These are phyloP conservation scores for Adansonia digitata DNA, from an alignment of 345 rosid genomes.

Conservation along the genomic window DNA sequence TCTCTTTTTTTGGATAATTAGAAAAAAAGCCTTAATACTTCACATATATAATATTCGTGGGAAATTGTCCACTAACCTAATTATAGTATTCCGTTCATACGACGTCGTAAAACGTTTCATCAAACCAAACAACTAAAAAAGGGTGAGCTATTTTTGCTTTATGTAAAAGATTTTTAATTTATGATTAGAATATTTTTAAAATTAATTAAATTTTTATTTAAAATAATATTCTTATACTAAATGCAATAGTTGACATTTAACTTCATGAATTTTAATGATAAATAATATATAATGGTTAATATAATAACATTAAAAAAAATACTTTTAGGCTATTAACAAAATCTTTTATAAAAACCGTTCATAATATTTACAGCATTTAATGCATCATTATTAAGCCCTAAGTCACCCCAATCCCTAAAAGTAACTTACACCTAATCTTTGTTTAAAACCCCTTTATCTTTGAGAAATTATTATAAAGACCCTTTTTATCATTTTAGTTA, in stretches of 20 bases:
- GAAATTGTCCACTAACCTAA: not conserved
- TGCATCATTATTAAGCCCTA: conserved; percentile 21
- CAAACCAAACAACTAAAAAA: conserved; percentile 10
- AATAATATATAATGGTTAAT: too few species aligned
- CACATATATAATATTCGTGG: not conserved
- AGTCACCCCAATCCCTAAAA: not conserved
- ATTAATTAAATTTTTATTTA: too few species aligned
- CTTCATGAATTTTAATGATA: too few species aligned
- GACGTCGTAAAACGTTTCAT: not conserved
- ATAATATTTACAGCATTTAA: conserved; percentile 23
- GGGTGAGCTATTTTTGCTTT: conserved; percentile 25
- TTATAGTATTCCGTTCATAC: not conserved
- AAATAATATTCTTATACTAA: too few species aligned
- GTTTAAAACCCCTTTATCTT: not conserved
- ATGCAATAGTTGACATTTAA: too few species aligned
- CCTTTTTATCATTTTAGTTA: not conserved
- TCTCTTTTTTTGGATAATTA: too few species aligned
- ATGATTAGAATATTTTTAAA: too few species aligned
- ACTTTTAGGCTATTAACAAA: too few species aligned
- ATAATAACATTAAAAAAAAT: too few species aligned
- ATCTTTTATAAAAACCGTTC: conserved; percentile 14
- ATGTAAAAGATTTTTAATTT: too few species aligned
- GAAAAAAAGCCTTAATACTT: too few species aligned
- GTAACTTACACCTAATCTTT: conserved; percentile 19
- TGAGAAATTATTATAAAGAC: not conserved